Evolutionary conservation across 331 rosid species (phyloP), one percentile per base, ranked within the genome.

Genomic region (Arachis monticola): DNA sequence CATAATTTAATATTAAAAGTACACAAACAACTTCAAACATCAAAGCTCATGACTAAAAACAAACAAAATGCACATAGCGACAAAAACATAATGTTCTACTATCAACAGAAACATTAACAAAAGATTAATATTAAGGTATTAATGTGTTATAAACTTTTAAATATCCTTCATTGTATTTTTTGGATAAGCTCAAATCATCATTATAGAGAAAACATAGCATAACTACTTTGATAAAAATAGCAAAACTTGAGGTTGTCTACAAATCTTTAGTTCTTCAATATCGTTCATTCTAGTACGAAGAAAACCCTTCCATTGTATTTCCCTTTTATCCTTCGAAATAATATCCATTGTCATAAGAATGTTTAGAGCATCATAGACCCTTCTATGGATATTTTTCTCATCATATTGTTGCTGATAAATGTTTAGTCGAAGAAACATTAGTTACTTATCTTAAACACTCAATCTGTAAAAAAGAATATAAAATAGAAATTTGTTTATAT

Each of bases 281-380:
- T 92, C 97, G 64, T 83, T 94, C 82, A 82, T 73, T 81, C 92
- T 92, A 31, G 96, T 91, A 52, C 91, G 97, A 80, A 97, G 97
- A 64, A 94, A 87, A 79, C 99, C 99, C 83, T 83, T 92, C 99
- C 97, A 94, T 83, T 92, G 99, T 72, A 92, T 94, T 83, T 94
- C 99, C 73, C 91, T 94, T 81, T 94, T 94, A 82, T 94, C 99
- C 90, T 94, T 94, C 27, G 98, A 91, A 82, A 94, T 94, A 48
- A 94, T 94, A 78, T 94, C 98, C 98, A 94, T 94, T 60, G 97
- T 96, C 98, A 94, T 94, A 75, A 94, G 98, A 83, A 94, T 97
- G 74, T 94, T 94, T 77, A 94, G 79, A 69, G 99, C 99, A 81
- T 94, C 99, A 82, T 94, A 94, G 42, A 94, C 99, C 89, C 99